Conservation (phyloP, 2,329 filamentous ascomycete genomes). For the Simplicillium sp. region DNA sequence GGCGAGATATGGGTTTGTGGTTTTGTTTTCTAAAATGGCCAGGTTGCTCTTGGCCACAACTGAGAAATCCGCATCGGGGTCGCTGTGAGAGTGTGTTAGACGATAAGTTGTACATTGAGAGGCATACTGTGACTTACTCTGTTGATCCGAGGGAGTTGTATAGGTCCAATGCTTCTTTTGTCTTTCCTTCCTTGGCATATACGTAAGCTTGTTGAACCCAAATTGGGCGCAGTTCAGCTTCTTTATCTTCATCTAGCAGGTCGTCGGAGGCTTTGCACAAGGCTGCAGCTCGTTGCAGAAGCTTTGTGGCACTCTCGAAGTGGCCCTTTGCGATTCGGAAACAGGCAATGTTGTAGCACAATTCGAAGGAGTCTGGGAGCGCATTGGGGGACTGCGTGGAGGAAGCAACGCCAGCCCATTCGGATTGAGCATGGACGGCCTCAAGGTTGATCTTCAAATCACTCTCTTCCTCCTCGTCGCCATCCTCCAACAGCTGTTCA, state of each 20-base stretch:
- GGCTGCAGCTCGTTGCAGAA: slow-evolving; percentile 60
- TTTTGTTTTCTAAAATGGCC: slow-evolving; percentile 28
- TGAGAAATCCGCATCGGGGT: slow-evolving; percentile 57
- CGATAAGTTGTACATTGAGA: not conserved
- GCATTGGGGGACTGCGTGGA: slow-evolving; percentile 38
- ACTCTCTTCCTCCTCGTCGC: slow-evolving; percentile 52
- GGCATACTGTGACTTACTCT: slow-evolving; percentile 32
- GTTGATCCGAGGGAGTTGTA: slow-evolving; percentile 51
- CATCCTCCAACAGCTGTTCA: slow-evolving; percentile 39
- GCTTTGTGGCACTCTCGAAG: slow-evolving; percentile 50
- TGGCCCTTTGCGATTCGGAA: slow-evolving; percentile 61
- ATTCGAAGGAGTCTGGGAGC: slow-evolving; percentile 68
- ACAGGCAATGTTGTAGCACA: slow-evolving; percentile 73
- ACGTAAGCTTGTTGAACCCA: slow-evolving; percentile 69
- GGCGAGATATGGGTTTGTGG: slow-evolving; percentile 56
- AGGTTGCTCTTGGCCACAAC: slow-evolving; percentile 59
- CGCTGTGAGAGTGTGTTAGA: slow-evolving; percentile 33
- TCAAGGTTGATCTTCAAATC: slow-evolving; percentile 70
- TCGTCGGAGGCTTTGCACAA: slow-evolving; percentile 68
- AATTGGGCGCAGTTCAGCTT: slow-evolving; percentile 65
- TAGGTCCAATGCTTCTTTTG: slow-evolving; percentile 54
- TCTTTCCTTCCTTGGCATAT: slow-evolving; percentile 54
- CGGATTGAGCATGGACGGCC: slow-evolving; percentile 62
- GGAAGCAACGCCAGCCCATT: slow-evolving; percentile 50
- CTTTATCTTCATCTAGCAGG: slow-evolving; percentile 63